These are phyloP conservation scores for Hymenoscyphus scutula DNA, from an alignment of 2,329 filamentous ascomycete species.

Conservation along the genomic window DNA sequence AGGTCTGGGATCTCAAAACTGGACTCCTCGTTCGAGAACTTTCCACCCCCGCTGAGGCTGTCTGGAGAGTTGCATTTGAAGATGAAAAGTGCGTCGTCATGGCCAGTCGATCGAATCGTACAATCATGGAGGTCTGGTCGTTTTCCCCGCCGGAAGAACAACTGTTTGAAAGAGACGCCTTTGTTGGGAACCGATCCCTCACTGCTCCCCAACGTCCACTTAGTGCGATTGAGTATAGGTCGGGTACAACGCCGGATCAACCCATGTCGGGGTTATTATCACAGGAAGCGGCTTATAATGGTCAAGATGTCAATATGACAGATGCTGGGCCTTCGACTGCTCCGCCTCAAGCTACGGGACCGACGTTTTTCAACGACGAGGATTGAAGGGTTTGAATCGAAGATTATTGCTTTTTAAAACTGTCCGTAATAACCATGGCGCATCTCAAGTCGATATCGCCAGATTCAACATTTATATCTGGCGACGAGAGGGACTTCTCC, in stretches of 20 bases:
- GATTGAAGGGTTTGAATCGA: conserved; percentile 15
- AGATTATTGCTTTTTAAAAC: background rate
- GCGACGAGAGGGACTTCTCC: background rate
- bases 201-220: conserved; percentile 30
- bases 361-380: conserved; percentile 36
- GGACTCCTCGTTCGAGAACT: conserved; percentile 89
- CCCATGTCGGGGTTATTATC: conserved; percentile 28
- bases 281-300: conserved; percentile 20
- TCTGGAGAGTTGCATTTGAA: conserved; percentile 97
- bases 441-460: background rate
- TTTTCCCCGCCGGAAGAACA: conserved; percentile 81
- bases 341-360: conserved; percentile 30
- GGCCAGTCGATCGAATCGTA: conserved; percentile 78
- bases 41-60: conserved; percentile 86
- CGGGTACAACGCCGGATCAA: conserved; percentile 26
- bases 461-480: background rate
- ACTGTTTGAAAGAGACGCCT: conserved; percentile 42
- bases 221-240: conserved; percentile 35
- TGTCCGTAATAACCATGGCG: background rate
- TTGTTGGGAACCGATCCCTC: conserved; percentile 31
- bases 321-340: conserved; percentile 34
- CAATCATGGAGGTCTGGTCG: conserved; percentile 98
- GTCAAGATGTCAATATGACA: conserved; percentile 33
- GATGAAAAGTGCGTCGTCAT: conserved; percentile 98
- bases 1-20: conserved; percentile 95